Conservation (phyloP, 805 yeast species). For the Saccharomycopsis capsularis region DNA sequence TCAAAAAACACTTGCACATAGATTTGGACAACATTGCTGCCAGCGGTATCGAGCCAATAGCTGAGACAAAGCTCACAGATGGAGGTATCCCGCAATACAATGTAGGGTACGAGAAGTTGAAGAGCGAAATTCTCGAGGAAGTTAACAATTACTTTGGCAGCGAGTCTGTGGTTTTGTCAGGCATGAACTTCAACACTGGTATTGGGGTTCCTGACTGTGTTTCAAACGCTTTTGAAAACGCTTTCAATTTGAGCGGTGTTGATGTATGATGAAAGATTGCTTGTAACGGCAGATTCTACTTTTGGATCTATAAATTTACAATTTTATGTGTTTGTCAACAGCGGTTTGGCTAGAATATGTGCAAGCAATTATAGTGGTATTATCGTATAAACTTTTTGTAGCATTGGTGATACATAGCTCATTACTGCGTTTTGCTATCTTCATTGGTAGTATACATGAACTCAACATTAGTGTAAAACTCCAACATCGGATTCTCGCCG, state of each 20-base stretch:
- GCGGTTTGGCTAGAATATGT: no score
- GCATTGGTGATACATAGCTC: no score
- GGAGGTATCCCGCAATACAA: constrained; percentile 72
- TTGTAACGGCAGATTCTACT: background rate
- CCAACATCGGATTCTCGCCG: constrained; percentile 82
- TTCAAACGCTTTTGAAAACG: constrained; percentile 52
- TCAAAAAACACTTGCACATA: constrained; percentile 35
- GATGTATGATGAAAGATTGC: no score
- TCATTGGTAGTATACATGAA: constrained; percentile 38
- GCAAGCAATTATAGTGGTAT: no score
- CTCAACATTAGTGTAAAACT: constrained; percentile 67
- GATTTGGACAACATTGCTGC: constrained; percentile 26
- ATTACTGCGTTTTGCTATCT: no score
- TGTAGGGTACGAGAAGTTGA: constrained; percentile 49
- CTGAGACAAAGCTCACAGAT: constrained; percentile 1
- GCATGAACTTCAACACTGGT: constrained; percentile 73
- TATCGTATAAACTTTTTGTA: no score
- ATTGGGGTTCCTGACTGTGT: constrained; percentile 90
- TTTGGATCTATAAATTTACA: no score
- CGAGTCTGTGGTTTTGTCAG: constrained; percentile 56
- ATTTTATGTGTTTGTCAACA: no score
- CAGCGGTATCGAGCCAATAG: constrained; percentile 3
- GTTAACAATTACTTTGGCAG: constrained; percentile 34
- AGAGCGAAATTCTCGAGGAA: constrained; percentile 20
- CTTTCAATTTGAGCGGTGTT: constrained; percentile 26